Evolutionary conservation across 768 basidiomycete genomes (phyloP).

Genomic region (Nidula microcarpa): DNA sequence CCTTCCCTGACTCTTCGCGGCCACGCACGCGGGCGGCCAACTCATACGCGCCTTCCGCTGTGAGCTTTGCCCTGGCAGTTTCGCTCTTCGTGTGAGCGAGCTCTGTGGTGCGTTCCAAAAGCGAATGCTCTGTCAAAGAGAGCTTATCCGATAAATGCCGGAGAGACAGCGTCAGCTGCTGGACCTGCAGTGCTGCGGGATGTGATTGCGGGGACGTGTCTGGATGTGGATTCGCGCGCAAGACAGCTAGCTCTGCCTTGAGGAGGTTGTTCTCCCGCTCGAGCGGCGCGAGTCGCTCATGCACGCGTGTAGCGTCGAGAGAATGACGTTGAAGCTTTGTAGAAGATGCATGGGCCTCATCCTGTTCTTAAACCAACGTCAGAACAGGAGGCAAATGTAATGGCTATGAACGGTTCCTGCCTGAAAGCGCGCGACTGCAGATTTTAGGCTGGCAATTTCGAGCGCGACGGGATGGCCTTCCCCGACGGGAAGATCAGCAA

Average conservation of each 20-base stretch:
- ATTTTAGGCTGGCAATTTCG: slow-evolving; percentile 2
- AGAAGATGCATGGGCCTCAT: slow-evolving; percentile 65
- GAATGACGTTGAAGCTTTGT: slow-evolving; percentile 65
- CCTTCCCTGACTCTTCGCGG: slow-evolving; percentile 49
- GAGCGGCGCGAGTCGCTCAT: slow-evolving; percentile 43
- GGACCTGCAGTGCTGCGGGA: slow-evolving; percentile 26
- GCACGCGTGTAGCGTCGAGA: slow-evolving; percentile 45
- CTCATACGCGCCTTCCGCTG: slow-evolving; percentile 51
- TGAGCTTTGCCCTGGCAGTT: slow-evolving; percentile 33
- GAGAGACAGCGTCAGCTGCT: slow-evolving; percentile 65
- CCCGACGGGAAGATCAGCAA: background rate
- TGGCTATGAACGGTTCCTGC: background rate
- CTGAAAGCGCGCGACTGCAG: slow-evolving; percentile 3
- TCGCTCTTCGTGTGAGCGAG: slow-evolving; percentile 40
- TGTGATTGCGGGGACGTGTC: slow-evolving; percentile 21
- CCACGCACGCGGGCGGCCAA: slow-evolving; percentile 50
- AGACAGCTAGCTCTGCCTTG: slow-evolving; percentile 47
- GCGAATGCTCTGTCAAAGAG: slow-evolving; percentile 51
- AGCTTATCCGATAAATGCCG: slow-evolving; percentile 70
- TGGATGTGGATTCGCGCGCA: slow-evolving; percentile 52
- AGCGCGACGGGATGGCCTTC: slow-evolving; percentile 1
- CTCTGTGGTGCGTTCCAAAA: slow-evolving; percentile 47
- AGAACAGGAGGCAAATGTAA: background rate
- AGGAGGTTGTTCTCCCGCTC: slow-evolving; percentile 60
- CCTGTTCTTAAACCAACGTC: slow-evolving; percentile 31